A percentile compares a stretch with the other conserved stretches of the same genome.
Conservation (phyloP, 2,329 filamentous ascomycete species). For the Canariomyces notabilis region DNA sequence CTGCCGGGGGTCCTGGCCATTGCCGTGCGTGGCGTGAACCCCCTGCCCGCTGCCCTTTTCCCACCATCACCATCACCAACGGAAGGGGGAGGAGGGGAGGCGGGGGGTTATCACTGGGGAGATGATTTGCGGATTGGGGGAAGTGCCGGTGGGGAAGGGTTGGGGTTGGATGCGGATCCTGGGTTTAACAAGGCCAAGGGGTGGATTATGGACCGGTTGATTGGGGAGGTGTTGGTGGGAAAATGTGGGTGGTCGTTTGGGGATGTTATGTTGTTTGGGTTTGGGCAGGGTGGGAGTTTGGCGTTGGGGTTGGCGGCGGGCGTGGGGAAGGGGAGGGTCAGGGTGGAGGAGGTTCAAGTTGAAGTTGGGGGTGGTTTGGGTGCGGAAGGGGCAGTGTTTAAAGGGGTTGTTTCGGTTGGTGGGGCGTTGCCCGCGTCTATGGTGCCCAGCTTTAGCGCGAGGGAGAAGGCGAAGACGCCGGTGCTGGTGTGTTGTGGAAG, state of each 20-base stretch:
- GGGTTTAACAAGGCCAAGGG: constrained; percentile 49
- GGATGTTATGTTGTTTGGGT: constrained; percentile 62
- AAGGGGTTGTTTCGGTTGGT: constrained; percentile 48
- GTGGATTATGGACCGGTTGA: constrained; percentile 45
- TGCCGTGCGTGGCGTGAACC: constrained; percentile 64
- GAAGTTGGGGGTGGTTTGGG: too few relatives aligned
- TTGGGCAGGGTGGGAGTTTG: constrained; percentile 62
- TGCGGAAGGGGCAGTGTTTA: constrained; percentile 29
- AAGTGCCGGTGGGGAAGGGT: constrained; percentile 43
- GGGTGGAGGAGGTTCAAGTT: constrained; percentile 4
- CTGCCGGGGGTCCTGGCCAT: constrained; percentile 75
- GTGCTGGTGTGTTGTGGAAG: constrained; percentile 57
- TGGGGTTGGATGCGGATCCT: constrained; percentile 55
- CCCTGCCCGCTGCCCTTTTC: constrained; percentile 63
- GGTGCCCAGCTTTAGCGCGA: constrained; percentile 40
- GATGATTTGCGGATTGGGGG: constrained; percentile 56
- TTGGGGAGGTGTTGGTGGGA: constrained; percentile 46
- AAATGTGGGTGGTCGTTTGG: constrained; percentile 54
- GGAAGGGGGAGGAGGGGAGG: constrained; percentile 30
- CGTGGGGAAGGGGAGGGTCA: constrained; percentile 16
- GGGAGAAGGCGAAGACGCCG: constrained; percentile 56
- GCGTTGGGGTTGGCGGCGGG: constrained; percentile 39
- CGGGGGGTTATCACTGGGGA: constrained; percentile 57
- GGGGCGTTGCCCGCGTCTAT: constrained; percentile 51
- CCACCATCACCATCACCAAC: constrained; percentile 28